These are phyloP conservation scores for Thymus quinquecostatus DNA, from an alignment of 257 asterid species.

Conservation along the genomic window DNA sequence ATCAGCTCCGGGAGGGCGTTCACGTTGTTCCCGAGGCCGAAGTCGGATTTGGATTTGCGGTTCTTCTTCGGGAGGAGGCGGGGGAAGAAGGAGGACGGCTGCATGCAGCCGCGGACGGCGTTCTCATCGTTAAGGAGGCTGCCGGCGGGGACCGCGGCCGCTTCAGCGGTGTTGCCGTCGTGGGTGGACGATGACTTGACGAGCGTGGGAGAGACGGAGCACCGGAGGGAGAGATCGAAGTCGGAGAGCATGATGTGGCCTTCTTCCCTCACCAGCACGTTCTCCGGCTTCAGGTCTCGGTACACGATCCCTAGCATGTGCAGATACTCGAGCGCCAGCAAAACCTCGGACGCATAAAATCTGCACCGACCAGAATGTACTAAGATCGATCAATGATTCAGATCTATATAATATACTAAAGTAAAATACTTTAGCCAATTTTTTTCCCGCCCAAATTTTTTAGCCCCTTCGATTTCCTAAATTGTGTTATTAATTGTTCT, in stretches of 20 bases:
- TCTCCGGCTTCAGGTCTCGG: slow-evolving; percentile 92
- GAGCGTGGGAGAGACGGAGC: slow-evolving; percentile 86
- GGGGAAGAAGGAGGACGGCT: slow-evolving; percentile 57
- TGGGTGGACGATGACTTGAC: slow-evolving; percentile 79
- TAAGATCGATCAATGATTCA: too few relatives aligned
- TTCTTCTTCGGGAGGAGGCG: slow-evolving; percentile 66
- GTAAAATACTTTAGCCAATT: too few relatives aligned
- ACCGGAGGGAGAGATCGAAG: slow-evolving; percentile 88
- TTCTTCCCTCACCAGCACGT: slow-evolving; percentile 81
- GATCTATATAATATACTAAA: too few relatives aligned
- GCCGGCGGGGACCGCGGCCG: not conserved
- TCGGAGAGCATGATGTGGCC: slow-evolving; percentile 98
- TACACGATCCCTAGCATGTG: slow-evolving; percentile 95
- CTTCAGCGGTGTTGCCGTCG: slow-evolving; percentile 3
- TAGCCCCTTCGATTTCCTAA: too few relatives aligned
- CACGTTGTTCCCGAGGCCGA: slow-evolving; percentile 42
- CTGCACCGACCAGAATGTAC: slow-evolving; percentile 35
- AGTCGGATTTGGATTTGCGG: slow-evolving; percentile 66
- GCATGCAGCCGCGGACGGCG: slow-evolving; percentile 52
- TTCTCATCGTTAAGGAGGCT: slow-evolving; percentile 49
- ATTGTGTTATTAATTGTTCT: too few relatives aligned
- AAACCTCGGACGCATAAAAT: slow-evolving; percentile 82
- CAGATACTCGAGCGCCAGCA: slow-evolving; percentile 83
- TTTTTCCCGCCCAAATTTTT: too few relatives aligned
- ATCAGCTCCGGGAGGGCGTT: slow-evolving; percentile 58